phyloP scores from a whole-genome alignment of 345 rosid species.

The Garcia nutans region DNA sequence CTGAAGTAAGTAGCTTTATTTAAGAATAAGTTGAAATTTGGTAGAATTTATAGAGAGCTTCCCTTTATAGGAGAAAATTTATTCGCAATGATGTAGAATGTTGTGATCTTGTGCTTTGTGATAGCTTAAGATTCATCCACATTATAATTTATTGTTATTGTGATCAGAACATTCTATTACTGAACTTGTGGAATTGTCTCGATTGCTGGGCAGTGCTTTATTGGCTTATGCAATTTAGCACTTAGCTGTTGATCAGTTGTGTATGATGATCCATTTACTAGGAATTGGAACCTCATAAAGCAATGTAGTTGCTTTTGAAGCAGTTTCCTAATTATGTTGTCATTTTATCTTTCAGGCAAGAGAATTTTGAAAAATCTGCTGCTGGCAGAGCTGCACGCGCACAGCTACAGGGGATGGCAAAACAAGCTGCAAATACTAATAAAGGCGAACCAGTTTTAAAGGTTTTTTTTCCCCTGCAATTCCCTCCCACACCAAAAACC shows the following conservation, averaged over 20 bases:
- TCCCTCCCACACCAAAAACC: not conserved
- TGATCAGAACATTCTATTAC: not conserved
- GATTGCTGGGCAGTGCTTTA: not conserved
- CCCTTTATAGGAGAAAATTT: not conserved
- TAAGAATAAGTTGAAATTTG: not conserved
- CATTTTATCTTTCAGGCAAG: slow-evolving; percentile 55
- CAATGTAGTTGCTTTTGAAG: not conserved
- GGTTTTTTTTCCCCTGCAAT: slow-evolving; percentile 30
- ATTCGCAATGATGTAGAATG: not conserved
- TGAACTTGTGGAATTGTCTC: not conserved
- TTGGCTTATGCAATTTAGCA: not conserved
- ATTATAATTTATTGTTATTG: not conserved
- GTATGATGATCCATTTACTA: not conserved
- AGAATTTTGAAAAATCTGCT: slow-evolving; percentile 80
- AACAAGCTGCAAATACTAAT: slow-evolving; percentile 67
- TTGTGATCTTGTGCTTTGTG: not conserved
- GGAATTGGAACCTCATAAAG: not conserved
- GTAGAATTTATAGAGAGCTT: not conserved
- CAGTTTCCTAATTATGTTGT: not conserved
- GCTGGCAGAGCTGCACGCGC: slow-evolving; percentile 93
- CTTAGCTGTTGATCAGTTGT: not conserved
- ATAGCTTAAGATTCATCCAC: not conserved
- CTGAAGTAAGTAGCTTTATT: not conserved
- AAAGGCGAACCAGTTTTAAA: slow-evolving; percentile 85
- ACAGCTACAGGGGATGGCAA: slow-evolving; percentile 67